A percentile compares a stretch with the other conserved stretches of the same genome.
Conservation (phyloP, 805 yeast genomes). For the Yueomyces sinensis region DNA sequence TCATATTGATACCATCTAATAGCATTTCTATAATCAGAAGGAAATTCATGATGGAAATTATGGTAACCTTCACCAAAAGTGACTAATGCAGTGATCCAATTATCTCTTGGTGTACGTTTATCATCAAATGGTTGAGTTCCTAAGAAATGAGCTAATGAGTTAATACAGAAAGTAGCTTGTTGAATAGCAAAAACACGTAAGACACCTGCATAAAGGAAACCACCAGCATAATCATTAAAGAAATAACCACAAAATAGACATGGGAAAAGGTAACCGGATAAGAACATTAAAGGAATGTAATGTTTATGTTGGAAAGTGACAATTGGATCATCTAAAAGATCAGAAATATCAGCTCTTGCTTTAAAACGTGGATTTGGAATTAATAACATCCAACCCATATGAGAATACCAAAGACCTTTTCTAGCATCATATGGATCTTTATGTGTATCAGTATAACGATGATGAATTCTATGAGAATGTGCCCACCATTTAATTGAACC, state of each 20-base stretch:
- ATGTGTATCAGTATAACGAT: conserved; percentile 70
- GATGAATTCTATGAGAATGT: conserved; percentile 75
- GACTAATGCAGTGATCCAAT: conserved; percentile 64
- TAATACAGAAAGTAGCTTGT: conserved; percentile 79
- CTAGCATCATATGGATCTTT: conserved; percentile 85
- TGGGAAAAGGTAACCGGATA: conserved; percentile 52
- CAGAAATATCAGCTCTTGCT: conserved; percentile 74
- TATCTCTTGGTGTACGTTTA: conserved; percentile 79
- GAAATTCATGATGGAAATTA: conserved; percentile 85
- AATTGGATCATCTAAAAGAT: conserved; percentile 65
- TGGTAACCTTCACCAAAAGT: conserved; percentile 87
- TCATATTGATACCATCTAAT: conserved; percentile 81
- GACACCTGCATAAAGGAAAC: conserved; percentile 65
- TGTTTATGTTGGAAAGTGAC: conserved; percentile 76
- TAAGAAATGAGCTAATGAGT: conserved; percentile 77
- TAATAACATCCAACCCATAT: conserved; percentile 75
- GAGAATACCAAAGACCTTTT: conserved; percentile 72
- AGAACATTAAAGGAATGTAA: conserved; percentile 47
- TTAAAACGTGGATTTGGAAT: conserved; percentile 72
- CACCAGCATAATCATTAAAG: conserved; percentile 56
- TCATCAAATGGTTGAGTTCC: conserved; percentile 82
- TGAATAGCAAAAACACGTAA: conserved; percentile 58
- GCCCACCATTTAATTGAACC: conserved; percentile 89
- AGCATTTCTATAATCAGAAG: conserved; percentile 80
- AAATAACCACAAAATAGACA: conserved; percentile 39